Evolutionary conservation across 768 basidiomycete genomes (phyloP), one percentile per base, ranked within the genome.

Genomic region (Xerocomellus amylosporus): DNA sequence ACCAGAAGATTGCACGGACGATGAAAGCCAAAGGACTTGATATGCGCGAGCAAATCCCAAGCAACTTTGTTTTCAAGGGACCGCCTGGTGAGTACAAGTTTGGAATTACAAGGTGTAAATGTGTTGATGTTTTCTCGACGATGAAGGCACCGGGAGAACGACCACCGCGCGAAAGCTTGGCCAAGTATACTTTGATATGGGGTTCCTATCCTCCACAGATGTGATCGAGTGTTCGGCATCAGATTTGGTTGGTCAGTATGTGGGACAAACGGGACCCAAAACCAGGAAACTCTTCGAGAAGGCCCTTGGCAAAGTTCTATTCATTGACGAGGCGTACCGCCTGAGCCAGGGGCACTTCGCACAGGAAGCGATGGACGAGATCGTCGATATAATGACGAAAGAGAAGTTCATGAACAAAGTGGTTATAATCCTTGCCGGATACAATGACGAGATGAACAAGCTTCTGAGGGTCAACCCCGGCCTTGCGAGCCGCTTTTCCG

Each of bases 181-280:
- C 0, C 74, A 84, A 52, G 79, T 85, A 15, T 85, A 79, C 59
- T 85, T 76, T 49, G 80, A 85, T 56, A 84, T 85, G 82, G 83
- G 84, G 0, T 74, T 84, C 55, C 65, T 84, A 8, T 69, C 75
- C 28, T 75, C 73, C 2, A 24, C 60, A 2, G 77, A 84, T n/a
- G 84, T 88, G 39, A 64, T 79, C 8, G 87, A 88, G 64, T 84
- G 85, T 64, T 87, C 86, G 0, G 85, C 84, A 0, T 77, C 85
- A 2, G 87, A 88, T 56, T 74, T 89, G 30, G 80, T 88, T 2
- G 87, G 82, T 1, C 75, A 86, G 60, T 88, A 82, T 46, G 79
- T 88, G 9, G 87, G 87, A 6, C 86, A 88, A 0, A 88, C 87
- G 0, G 87, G 86, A 1, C 86, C 85, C 0, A 86, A 86, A 66